phyloP scores from a whole-genome alignment of 768 basidiomycete genomes.

The Lactarius hatsudake region DNA sequence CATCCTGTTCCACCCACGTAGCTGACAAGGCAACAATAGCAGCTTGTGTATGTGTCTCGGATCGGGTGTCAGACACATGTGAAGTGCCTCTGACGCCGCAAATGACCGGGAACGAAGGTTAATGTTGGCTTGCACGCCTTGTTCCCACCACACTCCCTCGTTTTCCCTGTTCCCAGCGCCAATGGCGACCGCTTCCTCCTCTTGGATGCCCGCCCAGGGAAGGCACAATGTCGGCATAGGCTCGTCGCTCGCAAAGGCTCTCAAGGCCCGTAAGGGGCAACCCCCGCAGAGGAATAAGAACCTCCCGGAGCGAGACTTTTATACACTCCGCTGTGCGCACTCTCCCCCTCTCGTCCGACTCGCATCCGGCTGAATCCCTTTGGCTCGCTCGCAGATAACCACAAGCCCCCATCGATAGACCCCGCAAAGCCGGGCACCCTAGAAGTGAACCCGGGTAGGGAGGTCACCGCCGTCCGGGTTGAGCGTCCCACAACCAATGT shows the following conservation, averaged over 20 bases:
- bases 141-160: slow-evolving; percentile 14
- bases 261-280: slow-evolving; percentile 63
- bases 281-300: slow-evolving; percentile 44
- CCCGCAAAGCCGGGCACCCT: slow-evolving; percentile 60
- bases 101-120: slow-evolving; percentile 9
- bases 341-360: slow-evolving; percentile 5
- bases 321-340: slow-evolving; percentile 69
- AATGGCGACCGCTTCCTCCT: slow-evolving; percentile 22
- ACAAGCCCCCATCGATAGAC: slow-evolving; percentile 73
- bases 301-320: slow-evolving; percentile 66
- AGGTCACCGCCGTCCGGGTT: slow-evolving; percentile 51
- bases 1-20: not conserved
- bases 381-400: slow-evolving; percentile 55
- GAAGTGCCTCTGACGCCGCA: slow-evolving; percentile 3
- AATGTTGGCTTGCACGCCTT: not conserved
- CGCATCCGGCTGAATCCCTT: not conserved
- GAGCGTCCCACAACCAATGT: slow-evolving; percentile 71
- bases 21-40: not conserved
- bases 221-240: slow-evolving; percentile 59
- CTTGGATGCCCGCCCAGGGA: slow-evolving; percentile 37
- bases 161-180: not conserved
- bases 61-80: not conserved
- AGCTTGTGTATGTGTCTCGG: not conserved
- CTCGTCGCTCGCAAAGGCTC: slow-evolving; percentile 55
- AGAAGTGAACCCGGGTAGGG: slow-evolving; percentile 54